Conservation (phyloP, 202 grass and related monocot species). For the Zizania palustris region DNA sequence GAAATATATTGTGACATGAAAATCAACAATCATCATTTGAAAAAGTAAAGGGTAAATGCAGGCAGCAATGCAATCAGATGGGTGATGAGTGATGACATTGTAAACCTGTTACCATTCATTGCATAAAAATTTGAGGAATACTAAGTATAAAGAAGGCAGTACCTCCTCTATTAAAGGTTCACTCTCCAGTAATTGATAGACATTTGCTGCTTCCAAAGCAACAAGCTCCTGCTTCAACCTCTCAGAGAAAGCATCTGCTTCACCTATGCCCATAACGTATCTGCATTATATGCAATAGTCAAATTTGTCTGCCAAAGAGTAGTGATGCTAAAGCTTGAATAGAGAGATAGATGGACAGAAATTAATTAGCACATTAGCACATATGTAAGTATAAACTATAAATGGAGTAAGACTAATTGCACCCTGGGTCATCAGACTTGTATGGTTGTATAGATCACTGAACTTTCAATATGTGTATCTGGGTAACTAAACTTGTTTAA, state of each 20-base stretch:
- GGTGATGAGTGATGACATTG: not conserved
- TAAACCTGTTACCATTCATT: constrained; percentile 30
- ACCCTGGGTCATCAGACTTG: not conserved
- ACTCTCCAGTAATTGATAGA: constrained; percentile 91
- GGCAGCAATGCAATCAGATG: not conserved
- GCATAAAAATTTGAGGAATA: constrained; percentile 34
- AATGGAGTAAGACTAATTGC: not conserved
- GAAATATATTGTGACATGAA: constrained; percentile 34
- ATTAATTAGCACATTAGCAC: constrained; percentile 14
- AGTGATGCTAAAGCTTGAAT: constrained; percentile 26
- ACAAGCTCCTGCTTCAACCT: constrained; percentile 95
- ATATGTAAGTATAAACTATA: constrained; percentile 20
- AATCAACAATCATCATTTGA: constrained; percentile 14
- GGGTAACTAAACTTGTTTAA: not conserved
- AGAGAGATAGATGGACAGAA: constrained; percentile 11
- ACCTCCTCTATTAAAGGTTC: constrained; percentile 96
- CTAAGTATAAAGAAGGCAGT: constrained; percentile 38
- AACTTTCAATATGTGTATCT: not conserved
- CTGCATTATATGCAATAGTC: constrained; percentile 58
- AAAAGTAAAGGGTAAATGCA: constrained; percentile 4
- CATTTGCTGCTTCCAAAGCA: constrained; percentile 96
- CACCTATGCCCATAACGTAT: constrained; percentile 98
- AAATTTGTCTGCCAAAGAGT: constrained; percentile 32
- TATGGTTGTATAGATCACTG: not conserved
- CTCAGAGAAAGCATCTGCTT: constrained; percentile 98